These are phyloP conservation scores for Tolypocladium album DNA, from an alignment of 2,329 filamentous ascomycete genomes.

Conservation along the genomic window DNA sequence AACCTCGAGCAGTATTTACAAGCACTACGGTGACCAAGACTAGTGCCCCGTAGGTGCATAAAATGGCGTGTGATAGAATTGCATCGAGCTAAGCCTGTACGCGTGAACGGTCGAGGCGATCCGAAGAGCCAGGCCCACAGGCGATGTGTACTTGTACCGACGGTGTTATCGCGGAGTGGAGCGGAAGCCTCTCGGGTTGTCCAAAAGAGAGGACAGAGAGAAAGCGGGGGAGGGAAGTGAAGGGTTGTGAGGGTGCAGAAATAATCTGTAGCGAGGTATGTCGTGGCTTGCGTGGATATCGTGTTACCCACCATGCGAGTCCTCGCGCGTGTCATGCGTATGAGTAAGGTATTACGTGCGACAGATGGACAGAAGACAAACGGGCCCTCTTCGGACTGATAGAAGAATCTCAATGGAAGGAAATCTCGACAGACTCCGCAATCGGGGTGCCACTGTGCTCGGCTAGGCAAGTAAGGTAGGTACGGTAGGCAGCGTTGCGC, in stretches of 20 bases:
- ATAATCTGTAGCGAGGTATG: not conserved
- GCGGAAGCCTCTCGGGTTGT: not conserved
- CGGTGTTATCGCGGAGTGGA: not conserved
- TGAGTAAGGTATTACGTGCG: not conserved
- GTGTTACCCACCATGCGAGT: not conserved
- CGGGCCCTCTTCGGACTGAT: not conserved
- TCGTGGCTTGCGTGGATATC: too few relatives aligned
- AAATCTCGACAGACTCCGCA: not conserved
- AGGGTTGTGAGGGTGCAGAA: not conserved
- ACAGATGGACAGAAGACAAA: not conserved
- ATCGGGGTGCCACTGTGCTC: not conserved
- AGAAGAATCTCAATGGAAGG: not conserved
- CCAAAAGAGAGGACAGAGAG: not conserved
- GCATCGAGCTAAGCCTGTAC: not conserved
- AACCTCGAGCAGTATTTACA: not conserved
- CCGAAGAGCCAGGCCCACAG: not conserved
- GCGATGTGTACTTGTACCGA: not conserved
- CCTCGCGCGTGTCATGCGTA: not conserved
- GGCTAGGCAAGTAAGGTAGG: too few relatives aligned
- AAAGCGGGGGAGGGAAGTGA: not conserved
- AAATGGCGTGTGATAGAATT: not conserved
- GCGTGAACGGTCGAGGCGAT: not conserved
- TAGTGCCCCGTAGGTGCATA: not conserved
- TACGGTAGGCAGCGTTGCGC: not conserved
- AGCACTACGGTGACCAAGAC: not conserved